Conservation (phyloP, 176 grass and related monocot genomes). For the Musa acuminata region DNA sequence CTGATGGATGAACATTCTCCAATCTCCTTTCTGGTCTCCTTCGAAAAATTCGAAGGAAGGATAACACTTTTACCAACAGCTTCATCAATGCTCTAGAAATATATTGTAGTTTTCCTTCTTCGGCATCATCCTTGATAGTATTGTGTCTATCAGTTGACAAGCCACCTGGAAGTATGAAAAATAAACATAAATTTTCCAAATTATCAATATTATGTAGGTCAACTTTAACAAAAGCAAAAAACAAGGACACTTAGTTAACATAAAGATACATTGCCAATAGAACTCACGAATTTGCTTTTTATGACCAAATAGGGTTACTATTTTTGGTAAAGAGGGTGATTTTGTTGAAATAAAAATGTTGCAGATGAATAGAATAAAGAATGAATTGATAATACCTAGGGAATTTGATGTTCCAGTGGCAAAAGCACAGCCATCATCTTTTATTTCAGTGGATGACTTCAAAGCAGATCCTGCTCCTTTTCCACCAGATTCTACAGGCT, state of each 20-base stretch:
- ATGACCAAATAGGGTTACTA: neutral
- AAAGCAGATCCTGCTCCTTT: conserved; percentile 17
- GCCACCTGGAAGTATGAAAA: conserved; percentile 30
- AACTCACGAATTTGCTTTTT: neutral
- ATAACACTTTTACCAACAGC: conserved; percentile 63
- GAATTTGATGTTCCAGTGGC: conserved; percentile 19
- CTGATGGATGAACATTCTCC: conserved; percentile 21
- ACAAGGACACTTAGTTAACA: neutral
- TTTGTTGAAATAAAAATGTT: neutral
- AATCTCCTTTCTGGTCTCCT: conserved; percentile 38
- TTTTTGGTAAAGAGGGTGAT: neutral
- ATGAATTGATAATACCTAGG: conserved; percentile 9
- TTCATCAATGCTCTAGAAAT: conserved; percentile 28
- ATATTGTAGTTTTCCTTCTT: conserved; percentile 27
- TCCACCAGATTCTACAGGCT: conserved; percentile 31
- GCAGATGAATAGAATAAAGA: neutral
- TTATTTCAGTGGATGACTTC: conserved; percentile 22
- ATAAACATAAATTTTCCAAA: conserved; percentile 11
- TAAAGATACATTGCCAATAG: neutral
- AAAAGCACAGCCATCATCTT: conserved; percentile 18
- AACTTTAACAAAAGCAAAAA: neutral
- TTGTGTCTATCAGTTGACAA: conserved; percentile 16
- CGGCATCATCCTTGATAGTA: conserved; percentile 14
- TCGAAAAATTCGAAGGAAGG: conserved; percentile 33
- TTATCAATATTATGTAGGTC: neutral